These are phyloP conservation scores for Elongisporangium senticosum DNA, from an alignment of 352 stramenopile species.

Conservation along the genomic window DNA sequence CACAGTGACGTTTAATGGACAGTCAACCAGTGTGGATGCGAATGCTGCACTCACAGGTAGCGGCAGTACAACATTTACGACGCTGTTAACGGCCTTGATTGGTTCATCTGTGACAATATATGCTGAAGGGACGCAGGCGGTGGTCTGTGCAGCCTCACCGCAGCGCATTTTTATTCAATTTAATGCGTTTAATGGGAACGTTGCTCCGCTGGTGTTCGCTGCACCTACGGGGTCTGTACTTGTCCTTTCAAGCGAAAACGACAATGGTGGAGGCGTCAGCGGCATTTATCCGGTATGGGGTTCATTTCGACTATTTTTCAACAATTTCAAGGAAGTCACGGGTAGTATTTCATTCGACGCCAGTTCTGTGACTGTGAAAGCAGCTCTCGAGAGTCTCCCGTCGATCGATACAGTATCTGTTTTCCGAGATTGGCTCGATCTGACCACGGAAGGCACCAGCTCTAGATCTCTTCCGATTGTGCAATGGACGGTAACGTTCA, in stretches of 20 bases:
- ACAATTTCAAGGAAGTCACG: conserved; percentile 43
- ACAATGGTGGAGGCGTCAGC: conserved; percentile 48
- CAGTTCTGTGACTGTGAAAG: conserved; percentile 32
- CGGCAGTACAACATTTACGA: conserved; percentile 19
- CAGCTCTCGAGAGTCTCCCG: conserved; percentile 71
- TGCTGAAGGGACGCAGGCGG: conserved; percentile 34
- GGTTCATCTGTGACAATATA: conserved; percentile 33
- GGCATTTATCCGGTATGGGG: conserved; percentile 87
- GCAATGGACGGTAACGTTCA: conserved; percentile 77
- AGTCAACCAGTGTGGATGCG: conserved; percentile 28
- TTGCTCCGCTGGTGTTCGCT: conserved; percentile 38
- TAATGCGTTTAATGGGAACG: conserved; percentile 44
- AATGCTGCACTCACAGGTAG: conserved; percentile 34
- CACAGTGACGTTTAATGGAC: conserved; percentile 40
- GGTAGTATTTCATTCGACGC: conserved; percentile 63
- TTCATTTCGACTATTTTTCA: conserved; percentile 62
- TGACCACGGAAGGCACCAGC: conserved; percentile 32
- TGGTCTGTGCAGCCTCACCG: conserved; percentile 33
- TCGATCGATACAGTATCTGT: conserved; percentile 81
- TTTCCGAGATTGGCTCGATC: conserved; percentile 60
- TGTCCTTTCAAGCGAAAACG: conserved; percentile 30
- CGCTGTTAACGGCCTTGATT: conserved; percentile 22
- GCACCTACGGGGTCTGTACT: conserved; percentile 24
- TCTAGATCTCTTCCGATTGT: conserved; percentile 31
- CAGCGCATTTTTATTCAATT: conserved; percentile 82